Percentiles rank a stretch among this genome's conserved stretches.
Conservation (phyloP, 1,139 yeast species). For the Lodderomyces parapsilosis region DNA sequence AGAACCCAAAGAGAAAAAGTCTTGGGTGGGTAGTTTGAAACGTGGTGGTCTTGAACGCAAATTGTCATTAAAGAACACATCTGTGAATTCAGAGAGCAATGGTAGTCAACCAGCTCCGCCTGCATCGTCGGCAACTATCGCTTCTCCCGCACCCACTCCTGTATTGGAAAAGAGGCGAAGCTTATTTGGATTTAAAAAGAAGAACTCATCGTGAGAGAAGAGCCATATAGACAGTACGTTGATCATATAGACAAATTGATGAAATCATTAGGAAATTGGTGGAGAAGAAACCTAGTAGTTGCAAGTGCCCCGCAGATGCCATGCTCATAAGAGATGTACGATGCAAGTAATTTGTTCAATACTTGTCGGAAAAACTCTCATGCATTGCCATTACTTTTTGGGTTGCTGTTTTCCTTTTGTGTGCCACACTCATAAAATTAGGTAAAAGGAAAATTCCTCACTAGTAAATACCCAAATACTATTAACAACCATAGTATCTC, state of each 20-base stretch:
- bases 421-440: no score
- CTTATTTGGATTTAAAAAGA: slow-evolving; percentile 41
- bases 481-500: no score
- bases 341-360: no score
- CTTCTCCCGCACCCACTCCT: slow-evolving; percentile 2
- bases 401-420: no score
- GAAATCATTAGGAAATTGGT: no score
- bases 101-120: background rate
- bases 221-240: no score
- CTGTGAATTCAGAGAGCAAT: slow-evolving; percentile 10
- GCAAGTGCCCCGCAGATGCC: no score
- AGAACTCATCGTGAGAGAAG: slow-evolving; percentile 10
- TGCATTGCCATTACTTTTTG: background rate
- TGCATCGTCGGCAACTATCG: background rate
- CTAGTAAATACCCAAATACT: no score
- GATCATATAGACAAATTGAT: no score
- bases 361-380: background rate
- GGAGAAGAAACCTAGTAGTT: no score
- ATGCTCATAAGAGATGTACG: no score
- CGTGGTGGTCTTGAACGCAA: slow-evolving; percentile 15
- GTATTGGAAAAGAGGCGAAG: slow-evolving; percentile 27
- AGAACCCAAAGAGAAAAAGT: slow-evolving; percentile 32
- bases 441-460: no score
- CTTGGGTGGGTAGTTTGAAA: slow-evolving; percentile 45
- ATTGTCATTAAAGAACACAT: slow-evolving; percentile 1